Evolutionary conservation across 495 filamentous ascomycete genomes (phyloP).

Genomic region (Diplogelasinospora grovesii): DNA sequence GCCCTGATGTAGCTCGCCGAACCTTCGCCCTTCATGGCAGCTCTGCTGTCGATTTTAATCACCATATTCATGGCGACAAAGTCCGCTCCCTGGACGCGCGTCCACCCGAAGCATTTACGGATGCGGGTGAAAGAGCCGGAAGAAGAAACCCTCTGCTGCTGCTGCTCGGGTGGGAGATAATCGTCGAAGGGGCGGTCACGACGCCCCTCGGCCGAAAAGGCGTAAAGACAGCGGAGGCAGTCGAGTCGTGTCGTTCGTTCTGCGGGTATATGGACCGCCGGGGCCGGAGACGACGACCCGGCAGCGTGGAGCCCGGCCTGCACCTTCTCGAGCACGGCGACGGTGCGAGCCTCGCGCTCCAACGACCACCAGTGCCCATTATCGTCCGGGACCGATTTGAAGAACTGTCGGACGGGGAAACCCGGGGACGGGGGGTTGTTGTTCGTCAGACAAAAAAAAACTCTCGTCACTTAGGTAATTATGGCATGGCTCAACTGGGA

Average conservation of each 20-base stretch:
- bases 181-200: background rate
- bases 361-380: no score
- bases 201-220: background rate
- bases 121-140: background rate
- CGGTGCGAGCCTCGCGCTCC: constrained; percentile 7
- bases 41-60: no score
- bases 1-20: background rate
- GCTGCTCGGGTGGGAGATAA: background rate
- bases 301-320: constrained; percentile 5
- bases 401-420: no score
- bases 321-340: constrained; percentile 6
- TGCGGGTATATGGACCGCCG: background rate
- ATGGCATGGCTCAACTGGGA: no score
- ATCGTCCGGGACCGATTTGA: no score
- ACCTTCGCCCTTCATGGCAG: background rate
- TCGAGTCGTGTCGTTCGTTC: background rate
- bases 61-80: background rate
- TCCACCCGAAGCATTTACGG: constrained; percentile 5
- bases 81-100: constrained; percentile 1
- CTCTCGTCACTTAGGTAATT: no score
- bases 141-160: background rate
- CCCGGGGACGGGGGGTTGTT: no score
- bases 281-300: background rate
- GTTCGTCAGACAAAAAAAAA: no score
- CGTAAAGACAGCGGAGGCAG: constrained; percentile 4